phyloP scores from a whole-genome alignment of 805 yeast genomes.

The Blastobotrys terrestris region DNA sequence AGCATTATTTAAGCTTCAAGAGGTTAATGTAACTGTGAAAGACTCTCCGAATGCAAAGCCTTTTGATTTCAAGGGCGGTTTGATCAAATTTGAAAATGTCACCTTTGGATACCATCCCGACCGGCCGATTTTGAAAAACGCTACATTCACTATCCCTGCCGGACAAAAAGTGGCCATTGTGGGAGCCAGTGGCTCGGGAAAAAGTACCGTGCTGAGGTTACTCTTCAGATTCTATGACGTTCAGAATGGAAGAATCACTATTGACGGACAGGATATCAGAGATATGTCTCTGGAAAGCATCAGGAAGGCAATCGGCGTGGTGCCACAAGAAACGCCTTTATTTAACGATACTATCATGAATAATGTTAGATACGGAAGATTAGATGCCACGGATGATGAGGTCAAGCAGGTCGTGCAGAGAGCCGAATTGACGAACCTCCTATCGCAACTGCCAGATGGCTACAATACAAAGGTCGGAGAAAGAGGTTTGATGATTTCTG shows the following conservation, averaged over 20 bases:
- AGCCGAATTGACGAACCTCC: slow-evolving; percentile 62
- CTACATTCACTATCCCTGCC: slow-evolving; percentile 79
- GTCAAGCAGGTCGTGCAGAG: slow-evolving; percentile 55
- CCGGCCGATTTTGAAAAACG: slow-evolving; percentile 75
- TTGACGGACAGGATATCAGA: slow-evolving; percentile 85
- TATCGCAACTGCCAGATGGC: slow-evolving; percentile 76
- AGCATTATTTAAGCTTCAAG: slow-evolving; percentile 78
- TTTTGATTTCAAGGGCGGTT: slow-evolving; percentile 59
- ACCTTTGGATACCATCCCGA: slow-evolving; percentile 88
- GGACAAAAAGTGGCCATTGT: slow-evolving; percentile 91
- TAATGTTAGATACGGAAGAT: slow-evolving; percentile 79
- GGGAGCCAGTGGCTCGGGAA: slow-evolving; percentile 95
- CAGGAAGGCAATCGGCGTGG: slow-evolving; percentile 76
- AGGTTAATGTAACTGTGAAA: slow-evolving; percentile 58
- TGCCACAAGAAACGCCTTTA: slow-evolving; percentile 95
- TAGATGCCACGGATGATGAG: slow-evolving; percentile 67
- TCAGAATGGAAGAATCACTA: slow-evolving; percentile 62
- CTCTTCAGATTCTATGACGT: slow-evolving; percentile 90
- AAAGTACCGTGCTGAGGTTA: slow-evolving; percentile 78
- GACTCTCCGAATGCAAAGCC: slow-evolving; percentile 61
- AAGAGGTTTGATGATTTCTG: slow-evolving; percentile 95
- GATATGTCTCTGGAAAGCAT: slow-evolving; percentile 70
- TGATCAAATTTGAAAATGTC: slow-evolving; percentile 83
- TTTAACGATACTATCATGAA: slow-evolving; percentile 87
- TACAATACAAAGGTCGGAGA: slow-evolving; percentile 87